Evolutionary conservation across 2,329 filamentous ascomycete species (phyloP), one percentile per base, ranked within the genome.

Genomic region (Exophiala aquamarina): DNA sequence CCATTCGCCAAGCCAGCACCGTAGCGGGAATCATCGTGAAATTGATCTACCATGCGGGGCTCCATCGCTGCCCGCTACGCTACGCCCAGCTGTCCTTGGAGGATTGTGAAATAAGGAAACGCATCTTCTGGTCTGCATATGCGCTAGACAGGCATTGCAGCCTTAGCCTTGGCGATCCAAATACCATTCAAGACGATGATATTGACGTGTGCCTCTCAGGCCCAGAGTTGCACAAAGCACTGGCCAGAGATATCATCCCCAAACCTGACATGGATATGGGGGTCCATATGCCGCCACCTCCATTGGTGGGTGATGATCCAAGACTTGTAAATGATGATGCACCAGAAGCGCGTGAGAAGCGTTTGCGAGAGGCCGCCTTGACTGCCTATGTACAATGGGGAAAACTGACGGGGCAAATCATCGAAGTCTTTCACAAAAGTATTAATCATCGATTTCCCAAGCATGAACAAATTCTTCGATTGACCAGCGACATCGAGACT

Each of bases 1-100:
- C 74, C 2, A 64, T 77, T 5, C 68, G 74, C 17, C 68, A 70
- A 6, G 74, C 75, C 1, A 76, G 73, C 0, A 73, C 71, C 0
- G 65, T 78, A 4, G 71, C 72, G 18, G 75, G 75, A 3, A 65
- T 71, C 15, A 62, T 77, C 5, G 61, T 71, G 3, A 70, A 73
- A 34, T 67, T 70, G 4, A 67, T 78, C 37, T 71, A 74, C 18
- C 74, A 77, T 52, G 69, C 73, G 1, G 75, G 76, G 3, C 64
- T 77, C 5, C 75, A 78, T 54, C 66, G 75, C 3, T 78, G 76
- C 52, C 76, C 76, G 0, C 71, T 73, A 45, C 72, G 75, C 5
- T 78, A 77, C 49, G 63, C 64, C 8, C 66, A 75, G 41, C 64
- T 77, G 8, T 67, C 70, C 2, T 61, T 62, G 3, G 65, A 69